phyloP scores from a whole-genome alignment of 805 yeast species.

The Cyberlindnera euphorbiae region DNA sequence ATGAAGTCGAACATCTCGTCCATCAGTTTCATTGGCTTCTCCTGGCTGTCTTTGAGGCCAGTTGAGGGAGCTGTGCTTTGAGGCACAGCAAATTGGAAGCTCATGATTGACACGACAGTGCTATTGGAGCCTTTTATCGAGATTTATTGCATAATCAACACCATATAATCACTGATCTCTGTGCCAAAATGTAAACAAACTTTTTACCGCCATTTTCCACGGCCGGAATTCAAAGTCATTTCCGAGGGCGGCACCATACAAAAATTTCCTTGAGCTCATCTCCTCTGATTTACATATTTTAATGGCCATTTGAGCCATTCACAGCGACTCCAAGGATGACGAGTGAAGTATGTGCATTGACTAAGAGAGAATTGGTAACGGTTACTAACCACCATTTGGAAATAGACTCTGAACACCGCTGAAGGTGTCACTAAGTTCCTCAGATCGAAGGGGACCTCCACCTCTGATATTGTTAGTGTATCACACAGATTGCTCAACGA shows the following conservation, averaged over 20 bases:
- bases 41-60: background rate
- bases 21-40: conserved; percentile 13
- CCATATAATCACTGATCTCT: background rate
- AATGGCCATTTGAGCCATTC: background rate
- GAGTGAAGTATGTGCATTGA: conserved; percentile 5
- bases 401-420: conserved; percentile 28
- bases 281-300: background rate
- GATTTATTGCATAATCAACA: background rate
- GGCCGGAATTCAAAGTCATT: background rate
- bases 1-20: conserved; percentile 23
- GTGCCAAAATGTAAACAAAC: conserved; percentile 13
- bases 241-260: conserved; percentile 1
- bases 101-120: conserved; percentile 4
- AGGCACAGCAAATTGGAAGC: conserved; percentile 2
- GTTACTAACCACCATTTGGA: conserved; percentile 4
- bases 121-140: too few relatives aligned
- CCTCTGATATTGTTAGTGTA: conserved; percentile 37
- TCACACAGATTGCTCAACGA: conserved; percentile 32
- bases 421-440: conserved; percentile 51
- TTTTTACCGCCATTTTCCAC: conserved; percentile 1
- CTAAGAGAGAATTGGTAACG: too few relatives aligned
- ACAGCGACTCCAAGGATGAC: too few relatives aligned
- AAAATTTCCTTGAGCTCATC: conserved; percentile 18
- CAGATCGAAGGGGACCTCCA: conserved; percentile 45
- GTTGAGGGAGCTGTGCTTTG: background rate